Percentiles rank a stretch among this genome's conserved stretches.
phyloP scores from a whole-genome alignment of 164 flowering plant species.

The Magnolia changhungtana region DNA sequence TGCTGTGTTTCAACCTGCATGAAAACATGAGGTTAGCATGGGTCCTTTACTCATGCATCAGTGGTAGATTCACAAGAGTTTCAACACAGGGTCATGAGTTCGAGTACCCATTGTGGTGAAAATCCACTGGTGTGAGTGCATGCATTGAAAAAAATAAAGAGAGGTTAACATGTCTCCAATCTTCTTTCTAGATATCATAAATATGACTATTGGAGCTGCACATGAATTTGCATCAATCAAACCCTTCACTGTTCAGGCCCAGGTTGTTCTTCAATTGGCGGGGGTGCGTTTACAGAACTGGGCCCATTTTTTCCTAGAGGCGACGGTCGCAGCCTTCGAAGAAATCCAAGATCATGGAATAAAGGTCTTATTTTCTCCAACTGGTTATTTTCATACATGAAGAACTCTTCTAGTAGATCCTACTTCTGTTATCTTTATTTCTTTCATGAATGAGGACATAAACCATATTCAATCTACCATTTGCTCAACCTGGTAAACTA shows the following conservation, averaged over 20 bases:
- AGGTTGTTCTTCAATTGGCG: slow-evolving; percentile 95
- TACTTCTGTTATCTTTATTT: too few relatives aligned
- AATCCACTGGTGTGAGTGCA: too few relatives aligned
- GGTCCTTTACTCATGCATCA: too few relatives aligned
- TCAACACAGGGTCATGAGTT: too few relatives aligned
- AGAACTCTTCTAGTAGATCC: too few relatives aligned
- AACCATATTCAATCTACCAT: too few relatives aligned
- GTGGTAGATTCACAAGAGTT: too few relatives aligned
- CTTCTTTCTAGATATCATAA: neutral
- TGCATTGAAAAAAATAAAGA: too few relatives aligned
- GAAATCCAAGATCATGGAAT: slow-evolving; percentile 82
- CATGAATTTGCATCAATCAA: neutral
- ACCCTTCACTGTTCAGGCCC: slow-evolving; percentile 56
- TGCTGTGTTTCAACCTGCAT: neutral
- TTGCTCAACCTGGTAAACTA: too few relatives aligned
- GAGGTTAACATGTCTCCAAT: neutral
- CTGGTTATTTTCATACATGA: too few relatives aligned
- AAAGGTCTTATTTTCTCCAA: slow-evolving; percentile 43
- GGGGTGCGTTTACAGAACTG: slow-evolving; percentile 96
- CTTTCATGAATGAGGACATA: too few relatives aligned
- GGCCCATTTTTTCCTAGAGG: slow-evolving; percentile 94
- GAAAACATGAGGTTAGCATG: neutral
- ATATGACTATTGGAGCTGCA: neutral
- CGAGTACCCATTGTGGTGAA: too few relatives aligned
- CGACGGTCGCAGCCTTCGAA: slow-evolving; percentile 75